Conservation (phyloP, 345 rosid genomes). For the Clausena lansium region DNA sequence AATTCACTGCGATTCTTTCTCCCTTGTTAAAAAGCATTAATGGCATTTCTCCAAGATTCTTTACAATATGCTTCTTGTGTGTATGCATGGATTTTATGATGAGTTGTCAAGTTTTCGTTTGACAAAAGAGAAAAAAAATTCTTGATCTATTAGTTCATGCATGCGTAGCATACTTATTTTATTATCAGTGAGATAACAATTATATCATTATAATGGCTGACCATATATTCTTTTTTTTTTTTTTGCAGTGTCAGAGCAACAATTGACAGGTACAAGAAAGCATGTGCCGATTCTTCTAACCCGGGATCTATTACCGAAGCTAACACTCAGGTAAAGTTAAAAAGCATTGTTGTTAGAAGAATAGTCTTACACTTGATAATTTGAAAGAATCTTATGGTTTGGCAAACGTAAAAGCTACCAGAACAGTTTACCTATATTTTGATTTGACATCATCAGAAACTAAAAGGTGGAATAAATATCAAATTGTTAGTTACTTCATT, state of each 20-base stretch:
- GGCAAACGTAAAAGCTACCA: background rate
- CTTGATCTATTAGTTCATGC: background rate
- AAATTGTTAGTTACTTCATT: too few species aligned
- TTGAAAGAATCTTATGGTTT: background rate
- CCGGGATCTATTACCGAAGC: constrained; percentile 70
- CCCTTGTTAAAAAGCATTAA: background rate
- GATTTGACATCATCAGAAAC: too few species aligned
- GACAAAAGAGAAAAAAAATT: background rate
- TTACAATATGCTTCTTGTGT: background rate
- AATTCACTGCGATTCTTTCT: too few species aligned
- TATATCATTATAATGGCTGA: background rate
- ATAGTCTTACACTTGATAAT: background rate
- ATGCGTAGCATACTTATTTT: background rate
- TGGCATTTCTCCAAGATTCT: background rate
- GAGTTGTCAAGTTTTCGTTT: background rate
- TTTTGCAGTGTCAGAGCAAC: constrained; percentile 72
- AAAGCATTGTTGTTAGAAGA: background rate
- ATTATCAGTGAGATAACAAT: background rate
- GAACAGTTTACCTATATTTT: too few species aligned
- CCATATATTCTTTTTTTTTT: background rate
- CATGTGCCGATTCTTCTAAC: constrained; percentile 53
- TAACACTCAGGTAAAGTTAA: constrained; percentile 68
- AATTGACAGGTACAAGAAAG: constrained; percentile 89
- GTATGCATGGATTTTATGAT: background rate
- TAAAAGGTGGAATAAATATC: too few species aligned